A percentile compares a stretch with the other conserved stretches of the same genome.
These are phyloP conservation scores for Aspergillus panamensis DNA, from an alignment of 495 filamentous ascomycete genomes.

Conservation along the genomic window DNA sequence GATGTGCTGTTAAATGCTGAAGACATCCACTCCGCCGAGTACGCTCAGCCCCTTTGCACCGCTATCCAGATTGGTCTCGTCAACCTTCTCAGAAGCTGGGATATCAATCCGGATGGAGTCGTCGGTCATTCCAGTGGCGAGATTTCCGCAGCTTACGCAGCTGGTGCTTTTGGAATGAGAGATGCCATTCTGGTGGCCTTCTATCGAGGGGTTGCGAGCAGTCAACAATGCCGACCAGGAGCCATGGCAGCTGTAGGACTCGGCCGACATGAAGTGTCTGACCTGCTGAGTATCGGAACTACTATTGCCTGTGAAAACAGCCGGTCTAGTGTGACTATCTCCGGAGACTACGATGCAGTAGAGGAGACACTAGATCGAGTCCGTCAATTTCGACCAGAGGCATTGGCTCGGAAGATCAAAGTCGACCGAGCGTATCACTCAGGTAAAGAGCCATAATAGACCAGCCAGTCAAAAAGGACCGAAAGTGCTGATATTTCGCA, in stretches of 20 bases:
- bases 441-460: neutral
- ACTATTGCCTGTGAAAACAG: slow-evolving; percentile 37
- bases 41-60: slow-evolving; percentile 46
- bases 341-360: slow-evolving; percentile 33
- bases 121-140: slow-evolving; percentile 41
- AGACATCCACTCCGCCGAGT: slow-evolving; percentile 23
- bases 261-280: slow-evolving; percentile 41
- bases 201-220: slow-evolving; percentile 41
- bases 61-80: slow-evolving; percentile 33
- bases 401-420: slow-evolving; percentile 34
- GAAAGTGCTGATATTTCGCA: neutral
- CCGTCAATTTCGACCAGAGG: slow-evolving; percentile 23
- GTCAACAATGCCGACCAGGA: slow-evolving; percentile 26
- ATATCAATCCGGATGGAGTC: slow-evolving; percentile 26
- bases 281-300: slow-evolving; percentile 27
- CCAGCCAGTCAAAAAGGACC: too few relatives aligned
- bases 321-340: slow-evolving; percentile 34
- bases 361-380: slow-evolving; percentile 38
- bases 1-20: neutral
- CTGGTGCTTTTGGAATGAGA: slow-evolving; percentile 31
- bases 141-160: slow-evolving; percentile 38
- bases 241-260: slow-evolving; percentile 54
- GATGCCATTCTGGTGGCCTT: slow-evolving; percentile 50
- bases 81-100: slow-evolving; percentile 22
- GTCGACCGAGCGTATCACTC: slow-evolving; percentile 60